Evolutionary conservation across 768 basidiomycete genomes (phyloP), one percentile per base, ranked within the genome.

Genomic region (Sarcodon aspratus): DNA sequence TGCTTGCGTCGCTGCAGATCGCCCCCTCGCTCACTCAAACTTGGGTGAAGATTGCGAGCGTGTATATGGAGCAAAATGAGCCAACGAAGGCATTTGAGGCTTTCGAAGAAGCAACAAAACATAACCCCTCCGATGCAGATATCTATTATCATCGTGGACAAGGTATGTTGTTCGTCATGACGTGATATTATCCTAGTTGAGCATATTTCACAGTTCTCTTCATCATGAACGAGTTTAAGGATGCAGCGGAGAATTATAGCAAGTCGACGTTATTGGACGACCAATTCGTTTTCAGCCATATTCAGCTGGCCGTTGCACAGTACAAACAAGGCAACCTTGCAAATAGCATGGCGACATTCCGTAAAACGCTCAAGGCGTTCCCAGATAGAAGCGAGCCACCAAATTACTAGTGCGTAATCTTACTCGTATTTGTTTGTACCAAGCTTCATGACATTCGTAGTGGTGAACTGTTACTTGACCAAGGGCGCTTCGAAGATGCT

Each of bases 61-160:
- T 98, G 36, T 75, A 94, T 65, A 98, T 99, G 95, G 96, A 99
- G 63, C 83, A 94, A 58, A 83, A 84, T 36, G 78, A 92, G 53
- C 75, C 87, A 10, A 67, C 72, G 15, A 79, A 78, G 54, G 87
- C 95, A 1, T 93, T 98, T 66, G 79, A 84, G 50, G 88, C 85
- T 62, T 98, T 97, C 61, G 93, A 95, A 40, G 73, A 84, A 53
- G 96, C 96, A 1, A 83, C 92, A 60, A 72, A 74, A 56, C 76
- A 85, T 55, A 82, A 98, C 58, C 69, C 82, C 6, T 69, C 80
- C 44, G 94, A 98, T 66, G 84, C 95, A 0, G 95, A 98, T 65
- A 91, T 96, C 49, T 98, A 90, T 71, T 99, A 99, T 67, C 96
- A 99, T 64, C 90, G 94, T 56, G 96, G 95, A 42, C 96, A 99